Percentiles rank a stretch among this genome's conserved stretches.
These are phyloP conservation scores for Tuber microsphaerosporum DNA, from an alignment of 495 filamentous ascomycete genomes.

Conservation along the genomic window DNA sequence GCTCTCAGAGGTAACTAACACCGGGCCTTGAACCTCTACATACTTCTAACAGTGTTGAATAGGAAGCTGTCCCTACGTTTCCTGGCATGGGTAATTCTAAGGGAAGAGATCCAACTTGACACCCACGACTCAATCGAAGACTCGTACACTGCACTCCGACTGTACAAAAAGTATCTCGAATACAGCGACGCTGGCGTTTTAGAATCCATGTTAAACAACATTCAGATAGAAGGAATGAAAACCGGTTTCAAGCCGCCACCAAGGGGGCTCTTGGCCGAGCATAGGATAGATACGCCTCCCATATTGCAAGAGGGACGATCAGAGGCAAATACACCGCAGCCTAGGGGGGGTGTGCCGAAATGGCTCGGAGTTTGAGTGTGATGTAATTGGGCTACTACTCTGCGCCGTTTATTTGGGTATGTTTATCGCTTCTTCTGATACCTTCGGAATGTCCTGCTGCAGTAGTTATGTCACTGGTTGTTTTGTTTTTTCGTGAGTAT, in stretches of 20 bases:
- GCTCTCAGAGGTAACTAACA: background rate
- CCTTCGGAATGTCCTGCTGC: background rate
- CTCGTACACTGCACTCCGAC: constrained; percentile 74
- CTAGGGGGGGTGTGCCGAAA: constrained; percentile 17
- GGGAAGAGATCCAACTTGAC: constrained; percentile 81
- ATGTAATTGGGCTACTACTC: background rate
- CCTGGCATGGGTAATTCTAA: constrained; percentile 77
- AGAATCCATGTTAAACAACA: constrained; percentile 67
- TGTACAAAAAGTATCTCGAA: constrained; percentile 86
- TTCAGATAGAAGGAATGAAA: constrained; percentile 66
- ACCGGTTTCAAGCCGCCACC: constrained; percentile 65
- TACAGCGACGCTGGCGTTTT: constrained; percentile 78
- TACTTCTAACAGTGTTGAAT: constrained; percentile 29
- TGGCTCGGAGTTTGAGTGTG: constrained; percentile 5
- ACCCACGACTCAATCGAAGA: constrained; percentile 93
- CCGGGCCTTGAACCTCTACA: background rate
- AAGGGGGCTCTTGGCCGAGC: constrained; percentile 17
- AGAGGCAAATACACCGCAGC: constrained; percentile 30
- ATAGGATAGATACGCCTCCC: constrained; percentile 32
- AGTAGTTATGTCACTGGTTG: background rate
- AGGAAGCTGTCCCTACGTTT: constrained; percentile 82
- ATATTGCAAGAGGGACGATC: constrained; percentile 31
- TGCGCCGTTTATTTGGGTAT: background rate
- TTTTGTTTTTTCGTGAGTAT: background rate
- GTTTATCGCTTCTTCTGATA: background rate